Evolutionary conservation across 2,329 filamentous ascomycete genomes (phyloP), one percentile per base, ranked within the genome.

Genomic region (Gyromitra esculenta): DNA sequence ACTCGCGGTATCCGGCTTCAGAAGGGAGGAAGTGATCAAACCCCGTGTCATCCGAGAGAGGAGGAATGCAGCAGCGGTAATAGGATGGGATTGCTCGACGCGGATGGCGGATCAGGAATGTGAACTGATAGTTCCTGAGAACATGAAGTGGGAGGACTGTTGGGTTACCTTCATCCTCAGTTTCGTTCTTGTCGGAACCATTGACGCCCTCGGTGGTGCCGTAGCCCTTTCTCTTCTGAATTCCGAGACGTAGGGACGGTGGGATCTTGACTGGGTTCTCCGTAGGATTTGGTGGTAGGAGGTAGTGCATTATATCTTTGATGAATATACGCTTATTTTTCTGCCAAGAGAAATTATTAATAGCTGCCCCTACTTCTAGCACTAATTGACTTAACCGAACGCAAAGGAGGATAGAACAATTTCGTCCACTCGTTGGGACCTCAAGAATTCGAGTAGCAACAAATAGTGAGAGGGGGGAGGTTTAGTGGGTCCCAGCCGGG

Each of bases 31-130:
- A 97, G 82, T 93, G 86, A 83, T 91, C 87, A 86, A 96, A 98
- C 6, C 93, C 93, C 0, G 95, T 98, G 77, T 93, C 85, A 60
- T 91, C 86, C 82, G 92, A 90, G 73, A 97, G 87, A 0, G 96
- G 96, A 13, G 96, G 94, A 69, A 97, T 88, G 64, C 93, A 97
- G 88, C 95, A 98, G 80, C 95, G 91, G 87, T 91, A 97, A 86
- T 95, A 98, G 60, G 93, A 97, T 6, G 96, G 96, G 79, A 98
- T 94, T 81, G 92, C 92, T 82, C 90, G 90, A 81, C 93, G 90
- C n/a, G 96, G 96, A 83, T 98, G 94, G 73, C 96, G 94, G 86
- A 99, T 98, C 79, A 98, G 88, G 85, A 99, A 98, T 25, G 94
- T 93, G 85, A 95, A 98, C 84, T 97, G 94, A 85, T 97, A 98